Conservation (phyloP, 441 rosid genomes). For the Aleurites moluccanus region DNA sequence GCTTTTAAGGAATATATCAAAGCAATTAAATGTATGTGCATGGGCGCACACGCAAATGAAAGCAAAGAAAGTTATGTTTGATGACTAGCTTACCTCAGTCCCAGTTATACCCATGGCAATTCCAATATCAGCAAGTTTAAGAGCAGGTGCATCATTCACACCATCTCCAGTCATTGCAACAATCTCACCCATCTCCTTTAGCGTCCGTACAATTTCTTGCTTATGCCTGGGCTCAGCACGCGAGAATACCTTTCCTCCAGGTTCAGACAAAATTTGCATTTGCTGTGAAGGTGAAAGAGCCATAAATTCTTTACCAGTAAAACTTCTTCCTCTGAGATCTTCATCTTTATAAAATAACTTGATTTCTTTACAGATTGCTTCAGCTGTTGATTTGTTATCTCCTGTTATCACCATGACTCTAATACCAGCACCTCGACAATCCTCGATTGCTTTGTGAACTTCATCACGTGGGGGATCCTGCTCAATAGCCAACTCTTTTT, state of each 20-base stretch:
- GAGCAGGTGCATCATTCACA: constrained; percentile 93
- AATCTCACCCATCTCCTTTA: constrained; percentile 81
- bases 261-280: constrained; percentile 50
- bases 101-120: constrained; percentile 95
- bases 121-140: constrained; percentile 91
- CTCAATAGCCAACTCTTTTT: constrained; percentile 3
- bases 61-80: not conserved
- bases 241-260: constrained; percentile 84
- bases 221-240: constrained; percentile 91
- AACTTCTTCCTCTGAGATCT: constrained; percentile 63
- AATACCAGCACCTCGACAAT: constrained; percentile 82
- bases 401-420: constrained; percentile 90
- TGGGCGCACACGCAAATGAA: not conserved
- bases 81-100: constrained; percentile 57
- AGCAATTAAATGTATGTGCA: not conserved
- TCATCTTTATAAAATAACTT: constrained; percentile 52
- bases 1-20: not conserved
- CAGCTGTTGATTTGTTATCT: constrained; percentile 92
- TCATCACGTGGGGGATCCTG: constrained; percentile 95
- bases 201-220: constrained; percentile 84
- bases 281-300: constrained; percentile 50
- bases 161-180: constrained; percentile 99
- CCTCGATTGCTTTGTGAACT: constrained; percentile 69
- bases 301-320: constrained; percentile 74
- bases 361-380: constrained; percentile 78